phyloP scores from a whole-genome alignment of 2,329 filamentous ascomycete species.

The Microdochium bolleyi region DNA sequence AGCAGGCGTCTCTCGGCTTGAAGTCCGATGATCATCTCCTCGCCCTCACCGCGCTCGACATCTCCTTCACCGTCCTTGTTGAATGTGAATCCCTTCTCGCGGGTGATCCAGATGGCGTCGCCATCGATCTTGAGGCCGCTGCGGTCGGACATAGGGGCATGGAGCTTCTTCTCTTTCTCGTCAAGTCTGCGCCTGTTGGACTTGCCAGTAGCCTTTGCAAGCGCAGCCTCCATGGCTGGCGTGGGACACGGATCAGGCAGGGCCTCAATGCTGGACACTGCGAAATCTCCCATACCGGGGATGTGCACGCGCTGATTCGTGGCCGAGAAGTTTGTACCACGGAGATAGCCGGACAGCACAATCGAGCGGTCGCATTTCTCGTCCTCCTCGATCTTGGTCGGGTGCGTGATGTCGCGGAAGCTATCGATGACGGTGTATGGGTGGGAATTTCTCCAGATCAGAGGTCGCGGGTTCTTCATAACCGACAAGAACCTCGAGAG shows the following conservation, averaged over 20 bases:
- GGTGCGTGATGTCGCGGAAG: constrained; percentile 90
- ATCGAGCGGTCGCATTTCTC: constrained; percentile 85
- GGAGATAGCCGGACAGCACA: constrained; percentile 85
- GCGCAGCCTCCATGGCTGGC: constrained; percentile 78
- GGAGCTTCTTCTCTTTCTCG: constrained; percentile 93
- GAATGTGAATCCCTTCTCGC: constrained; percentile 69
- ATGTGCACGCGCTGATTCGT: constrained; percentile 83
- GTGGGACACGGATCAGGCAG: constrained; percentile 94
- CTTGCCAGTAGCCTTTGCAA: constrained; percentile 79
- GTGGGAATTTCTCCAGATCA: constrained; percentile 94
- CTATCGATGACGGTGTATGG: constrained; percentile 91
- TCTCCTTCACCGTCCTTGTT: constrained; percentile 52
- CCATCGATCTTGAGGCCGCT: constrained; percentile 94
- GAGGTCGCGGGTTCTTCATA: constrained; percentile 97
- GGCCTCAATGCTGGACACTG: constrained; percentile 73
- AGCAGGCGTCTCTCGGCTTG: constrained; percentile 77
- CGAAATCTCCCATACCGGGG: constrained; percentile 84
- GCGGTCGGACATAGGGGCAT: constrained; percentile 97
- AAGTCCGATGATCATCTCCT: constrained; percentile 86
- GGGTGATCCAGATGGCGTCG: constrained; percentile 85
- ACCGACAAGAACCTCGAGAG: constrained; percentile 90
- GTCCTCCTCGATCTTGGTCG: constrained; percentile 82
- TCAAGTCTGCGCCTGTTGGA: constrained; percentile 72
- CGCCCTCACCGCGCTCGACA: constrained; percentile 79
- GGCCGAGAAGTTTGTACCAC: constrained; percentile 88